Evolutionary conservation across 2,329 filamentous ascomycete species (phyloP).

Genomic region (Amesomyces nigricolor): DNA sequence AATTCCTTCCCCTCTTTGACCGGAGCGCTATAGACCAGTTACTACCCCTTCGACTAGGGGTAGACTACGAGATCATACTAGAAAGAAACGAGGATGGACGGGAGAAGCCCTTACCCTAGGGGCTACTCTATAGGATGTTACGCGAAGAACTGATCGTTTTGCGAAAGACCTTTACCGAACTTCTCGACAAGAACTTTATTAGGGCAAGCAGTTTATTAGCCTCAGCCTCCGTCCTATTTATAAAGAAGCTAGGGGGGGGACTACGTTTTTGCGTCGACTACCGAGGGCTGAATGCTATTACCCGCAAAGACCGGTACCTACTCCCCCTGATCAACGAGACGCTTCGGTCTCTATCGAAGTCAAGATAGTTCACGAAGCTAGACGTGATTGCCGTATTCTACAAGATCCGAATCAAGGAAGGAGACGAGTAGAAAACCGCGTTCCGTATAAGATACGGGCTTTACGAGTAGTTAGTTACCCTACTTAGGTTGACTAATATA

Average conservation of each 20-base stretch:
- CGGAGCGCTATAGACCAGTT: not conserved
- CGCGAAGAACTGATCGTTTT: not conserved
- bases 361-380: not conserved
- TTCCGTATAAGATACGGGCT: slow-evolving; percentile 27
- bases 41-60: not conserved
- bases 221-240: not conserved
- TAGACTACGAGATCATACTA: not conserved
- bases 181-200: slow-evolving; percentile 1
- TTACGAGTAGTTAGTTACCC: slow-evolving; percentile 31
- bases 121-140: not conserved
- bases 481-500: slow-evolving; percentile 28
- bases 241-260: not conserved
- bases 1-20: not conserved
- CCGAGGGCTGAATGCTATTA: not conserved
- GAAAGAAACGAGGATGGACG: not conserved
- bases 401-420: not conserved
- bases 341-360: not conserved
- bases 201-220: not conserved
- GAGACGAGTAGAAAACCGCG: slow-evolving; percentile 30
- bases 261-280: not conserved
- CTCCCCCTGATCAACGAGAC: not conserved
- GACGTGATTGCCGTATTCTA: not conserved
- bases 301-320: not conserved
- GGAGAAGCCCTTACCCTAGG: not conserved
- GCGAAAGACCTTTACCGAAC: not conserved